Evolutionary conservation across 345 rosid species (phyloP), one percentile per base, ranked within the genome.

Genomic region (Linum tenue): DNA sequence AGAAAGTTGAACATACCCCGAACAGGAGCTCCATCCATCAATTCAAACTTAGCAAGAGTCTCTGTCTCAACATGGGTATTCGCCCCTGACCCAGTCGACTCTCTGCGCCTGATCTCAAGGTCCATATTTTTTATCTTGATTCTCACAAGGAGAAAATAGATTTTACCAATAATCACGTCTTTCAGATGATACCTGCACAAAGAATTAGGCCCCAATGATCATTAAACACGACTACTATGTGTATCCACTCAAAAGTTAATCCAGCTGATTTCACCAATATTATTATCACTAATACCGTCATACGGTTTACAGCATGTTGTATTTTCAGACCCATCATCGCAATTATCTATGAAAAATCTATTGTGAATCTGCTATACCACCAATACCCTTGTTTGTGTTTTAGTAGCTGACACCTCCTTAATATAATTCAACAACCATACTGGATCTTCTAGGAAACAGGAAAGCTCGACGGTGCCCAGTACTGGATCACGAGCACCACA

Each of bases 11-110:
- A 56, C 70, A 50, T 81, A 94, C 99, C 99, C 87, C 99, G 83
- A 60, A 95, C 97, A 0, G 99, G 96, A 77, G 95, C 97, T 60
- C 99, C 99, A 77, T 95, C 99, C 99, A 95, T 95, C 81, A 95
- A 69, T 79, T 91, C 99, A 63, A 85, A 95, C 76, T 95, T 95
- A 7, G 97, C 97, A 12, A 95, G 87, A 9, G 97, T 95, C 79
- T 95, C 97, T 31, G 99, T 91, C 83, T 95, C 99, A 11, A 95
- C 99, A 72, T 89, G 96, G 17, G 96, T 95, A 74, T 87, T 95
- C 64, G 89, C 83, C 65, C 99, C 99, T 55, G 96, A 82, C 61
- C 99, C 99, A 1, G 99, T 95, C 55, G 99, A 91, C 72, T 95
- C 99, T 51, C 96, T 83, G 59, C 96, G 87, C 65, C 99, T 81